These are phyloP conservation scores for Mentha longifolia DNA, from an alignment of 257 asterid species.

Conservation along the genomic window DNA sequence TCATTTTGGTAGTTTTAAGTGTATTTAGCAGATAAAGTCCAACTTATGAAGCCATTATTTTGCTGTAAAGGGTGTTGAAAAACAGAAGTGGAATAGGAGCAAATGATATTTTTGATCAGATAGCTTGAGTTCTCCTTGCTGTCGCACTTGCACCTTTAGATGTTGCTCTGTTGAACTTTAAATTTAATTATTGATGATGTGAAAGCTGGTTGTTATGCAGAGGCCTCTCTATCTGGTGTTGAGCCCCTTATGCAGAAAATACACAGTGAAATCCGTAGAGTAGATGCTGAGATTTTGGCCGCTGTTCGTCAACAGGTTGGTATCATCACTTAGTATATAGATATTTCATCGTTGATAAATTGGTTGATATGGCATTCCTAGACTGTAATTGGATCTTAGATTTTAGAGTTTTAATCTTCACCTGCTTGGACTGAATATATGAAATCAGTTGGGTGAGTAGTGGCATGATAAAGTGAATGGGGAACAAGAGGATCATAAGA, in stretches of 20 bases:
- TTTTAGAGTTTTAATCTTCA: conserved; percentile 10
- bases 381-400: conserved; percentile 17
- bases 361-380: conserved; percentile 16
- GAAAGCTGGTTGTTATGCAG: conserved; percentile 53
- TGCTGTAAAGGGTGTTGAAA: conserved; percentile 19
- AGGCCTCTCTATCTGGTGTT: conserved; percentile 92
- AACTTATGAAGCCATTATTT: neutral
- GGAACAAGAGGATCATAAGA: conserved; percentile 16
- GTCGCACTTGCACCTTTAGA: conserved; percentile 16
- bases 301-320: conserved; percentile 97
- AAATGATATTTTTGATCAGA: neutral
- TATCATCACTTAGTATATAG: conserved; percentile 25
- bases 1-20: too few relatives aligned
- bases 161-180: conserved; percentile 16
- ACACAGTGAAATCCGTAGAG: conserved; percentile 82
- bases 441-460: conserved; percentile 14
- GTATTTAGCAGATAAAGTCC: neutral
- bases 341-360: conserved; percentile 11
- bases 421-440: conserved; percentile 20
- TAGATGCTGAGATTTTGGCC: conserved; percentile 82
- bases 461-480: conserved; percentile 10
- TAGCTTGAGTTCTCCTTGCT: conserved; percentile 9
- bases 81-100: conserved; percentile 3
- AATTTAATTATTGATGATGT: conserved; percentile 28
- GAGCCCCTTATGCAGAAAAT: conserved; percentile 96